These are phyloP conservation scores for Globisporangium apiculatum DNA, from an alignment of 352 stramenopile genomes.

Conservation along the genomic window DNA sequence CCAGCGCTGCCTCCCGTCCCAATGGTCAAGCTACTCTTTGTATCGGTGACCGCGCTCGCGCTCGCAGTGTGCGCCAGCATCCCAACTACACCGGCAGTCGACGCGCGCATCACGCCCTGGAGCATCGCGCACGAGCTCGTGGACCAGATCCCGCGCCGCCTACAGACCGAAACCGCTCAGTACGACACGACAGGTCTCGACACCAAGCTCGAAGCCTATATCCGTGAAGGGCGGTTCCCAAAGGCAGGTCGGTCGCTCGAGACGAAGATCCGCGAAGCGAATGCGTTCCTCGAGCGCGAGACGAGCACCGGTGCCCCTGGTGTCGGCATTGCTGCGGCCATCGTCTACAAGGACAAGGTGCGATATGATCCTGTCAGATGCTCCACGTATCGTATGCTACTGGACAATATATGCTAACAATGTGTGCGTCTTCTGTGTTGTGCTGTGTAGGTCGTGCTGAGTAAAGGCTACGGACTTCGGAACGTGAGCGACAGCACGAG, in stretches of 20 bases:
- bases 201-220: slow-evolving; percentile 12
- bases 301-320: slow-evolving; percentile 23
- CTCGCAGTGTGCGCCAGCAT: too few species aligned
- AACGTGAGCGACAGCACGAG: slow-evolving; percentile 25
- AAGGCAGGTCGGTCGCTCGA: slow-evolving; percentile 25
- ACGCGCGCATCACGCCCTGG: too few species aligned
- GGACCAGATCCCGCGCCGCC: too few species aligned
- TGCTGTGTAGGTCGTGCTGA: slow-evolving; percentile 20
- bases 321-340: slow-evolving; percentile 29
- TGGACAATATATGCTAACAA: not conserved
- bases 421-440: too few species aligned
- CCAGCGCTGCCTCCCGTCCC: too few species aligned
- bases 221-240: slow-evolving; percentile 26
- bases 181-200: not conserved
- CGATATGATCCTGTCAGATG: slow-evolving; percentile 2
- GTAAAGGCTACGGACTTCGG: slow-evolving; percentile 31
- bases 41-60: too few species aligned
- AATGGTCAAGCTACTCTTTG: too few species aligned
- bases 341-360: slow-evolving; percentile 47
- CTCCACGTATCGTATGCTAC: not conserved
- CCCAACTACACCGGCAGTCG: too few species aligned
- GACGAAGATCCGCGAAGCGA: slow-evolving; percentile 35
- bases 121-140: too few species aligned
- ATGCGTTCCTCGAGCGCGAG: slow-evolving; percentile 32
- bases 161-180: too few species aligned